phyloP scores from a whole-genome alignment of 1,284 basidiomycete species.

The Leccinum angustisporum region DNA sequence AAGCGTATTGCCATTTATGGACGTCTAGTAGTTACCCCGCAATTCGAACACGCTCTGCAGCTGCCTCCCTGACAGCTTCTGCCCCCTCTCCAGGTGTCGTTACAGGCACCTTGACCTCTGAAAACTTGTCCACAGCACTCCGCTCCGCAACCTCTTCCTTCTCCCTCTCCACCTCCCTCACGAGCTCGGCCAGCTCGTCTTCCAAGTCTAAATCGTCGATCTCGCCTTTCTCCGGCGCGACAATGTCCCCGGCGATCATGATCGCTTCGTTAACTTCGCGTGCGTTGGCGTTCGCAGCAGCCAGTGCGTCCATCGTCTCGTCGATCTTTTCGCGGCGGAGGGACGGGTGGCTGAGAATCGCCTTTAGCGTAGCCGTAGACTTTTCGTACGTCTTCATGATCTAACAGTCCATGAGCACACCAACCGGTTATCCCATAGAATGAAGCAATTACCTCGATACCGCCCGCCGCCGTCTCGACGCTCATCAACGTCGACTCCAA shows the following conservation, averaged over 20 bases:
- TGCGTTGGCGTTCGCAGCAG: conserved; percentile 79
- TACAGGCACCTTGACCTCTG: conserved; percentile 19
- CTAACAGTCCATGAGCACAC: conserved; percentile 39
- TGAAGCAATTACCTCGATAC: conserved; percentile 67
- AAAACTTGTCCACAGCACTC: conserved; percentile 22
- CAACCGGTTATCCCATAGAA: not conserved
- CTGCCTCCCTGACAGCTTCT: not conserved
- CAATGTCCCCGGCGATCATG: conserved; percentile 59
- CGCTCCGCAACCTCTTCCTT: conserved; percentile 24
- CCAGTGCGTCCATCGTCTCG: conserved; percentile 82
- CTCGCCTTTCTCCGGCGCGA: conserved; percentile 48
- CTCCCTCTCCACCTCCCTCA: conserved; percentile 48
- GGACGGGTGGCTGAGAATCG: conserved; percentile 77
- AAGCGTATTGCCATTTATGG: conserved; percentile 6
- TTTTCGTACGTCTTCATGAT: conserved; percentile 86
- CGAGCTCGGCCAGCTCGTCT: conserved; percentile 54
- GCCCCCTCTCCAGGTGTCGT: conserved; percentile 8
- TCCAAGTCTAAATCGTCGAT: conserved; percentile 67
- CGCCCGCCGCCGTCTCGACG: conserved; percentile 85
- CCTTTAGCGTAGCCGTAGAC: conserved; percentile 73
- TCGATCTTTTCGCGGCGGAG: conserved; percentile 79
- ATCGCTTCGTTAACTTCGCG: conserved; percentile 83
- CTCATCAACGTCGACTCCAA: conserved; percentile 75
- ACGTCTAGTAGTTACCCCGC: not conserved
- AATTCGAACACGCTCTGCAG: not conserved